Percentiles rank a stretch among this genome's conserved stretches.
Conservation (phyloP, 208 protist species). For the Leishmania tarentolae region DNA sequence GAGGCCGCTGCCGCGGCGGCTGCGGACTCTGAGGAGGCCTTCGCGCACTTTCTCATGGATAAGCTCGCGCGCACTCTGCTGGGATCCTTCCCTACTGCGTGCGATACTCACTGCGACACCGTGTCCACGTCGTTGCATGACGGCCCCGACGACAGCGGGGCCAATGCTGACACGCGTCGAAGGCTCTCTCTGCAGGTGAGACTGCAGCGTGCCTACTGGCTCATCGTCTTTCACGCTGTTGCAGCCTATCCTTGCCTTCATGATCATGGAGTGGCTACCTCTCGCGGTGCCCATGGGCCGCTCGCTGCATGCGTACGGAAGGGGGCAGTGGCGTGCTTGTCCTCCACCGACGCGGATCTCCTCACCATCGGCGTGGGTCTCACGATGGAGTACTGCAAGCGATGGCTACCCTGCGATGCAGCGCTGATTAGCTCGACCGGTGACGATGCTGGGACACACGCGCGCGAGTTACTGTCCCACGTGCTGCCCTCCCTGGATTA, state of each 20-base stretch:
- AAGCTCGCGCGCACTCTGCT: constrained; percentile 4
- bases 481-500: not conserved
- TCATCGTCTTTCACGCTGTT: constrained; percentile 11
- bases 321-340: constrained; percentile 12
- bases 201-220: constrained; percentile 23
- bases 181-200: not conserved
- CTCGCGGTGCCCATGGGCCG: not conserved
- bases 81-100: not conserved
- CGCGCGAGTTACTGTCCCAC: constrained; percentile 1
- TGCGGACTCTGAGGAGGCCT: constrained; percentile 4
- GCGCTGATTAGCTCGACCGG: not conserved
- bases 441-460: not conserved
- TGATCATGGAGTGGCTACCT: not conserved
- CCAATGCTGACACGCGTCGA: not conserved
- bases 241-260: not conserved
- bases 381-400: constrained; percentile 14
- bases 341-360: constrained; percentile 9
- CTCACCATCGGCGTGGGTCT: constrained; percentile 28
- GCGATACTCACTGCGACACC: not conserved
- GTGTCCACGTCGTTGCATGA: not conserved
- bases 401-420: constrained; percentile 18
- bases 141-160: not conserved
- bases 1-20: not conserved
- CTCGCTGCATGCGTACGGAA: constrained; percentile 19
- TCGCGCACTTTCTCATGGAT: constrained; percentile 12